Conservation (phyloP, 164 flowering plant genomes). For the Annona cherimola region DNA sequence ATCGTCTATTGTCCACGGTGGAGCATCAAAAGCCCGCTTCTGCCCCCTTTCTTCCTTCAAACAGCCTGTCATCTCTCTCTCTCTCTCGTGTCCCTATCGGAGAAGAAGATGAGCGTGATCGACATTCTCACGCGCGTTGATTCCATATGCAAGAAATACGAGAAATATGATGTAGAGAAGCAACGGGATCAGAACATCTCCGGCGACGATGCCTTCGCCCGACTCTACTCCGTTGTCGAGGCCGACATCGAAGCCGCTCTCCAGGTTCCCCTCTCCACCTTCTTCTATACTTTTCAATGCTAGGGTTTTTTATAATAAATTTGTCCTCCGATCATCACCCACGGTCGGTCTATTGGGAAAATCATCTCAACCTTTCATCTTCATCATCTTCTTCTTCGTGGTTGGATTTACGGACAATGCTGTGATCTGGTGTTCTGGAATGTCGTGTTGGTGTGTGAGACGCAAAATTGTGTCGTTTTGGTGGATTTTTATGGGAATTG, state of each 20-base stretch:
- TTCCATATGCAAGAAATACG: conserved; percentile 80
- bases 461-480: too few relatives aligned
- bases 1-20: too few relatives aligned
- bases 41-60: neutral
- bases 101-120: conserved; percentile 61
- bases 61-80: neutral
- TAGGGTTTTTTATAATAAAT: neutral
- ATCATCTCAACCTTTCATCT: too few relatives aligned
- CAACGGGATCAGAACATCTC: conserved; percentile 56
- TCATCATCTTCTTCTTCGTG: too few relatives aligned
- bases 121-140: conserved; percentile 78
- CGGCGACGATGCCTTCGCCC: conserved; percentile 86
- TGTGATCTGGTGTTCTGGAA: too few relatives aligned
- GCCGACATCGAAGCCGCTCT: conserved; percentile 69
- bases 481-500: too few relatives aligned
- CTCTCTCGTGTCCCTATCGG: neutral
- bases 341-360: neutral
- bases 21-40: too few relatives aligned
- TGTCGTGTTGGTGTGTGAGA: too few relatives aligned
- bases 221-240: conserved; percentile 63
- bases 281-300: neutral
- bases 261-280: conserved; percentile 32
- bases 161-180: conserved; percentile 81
- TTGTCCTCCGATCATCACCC: neutral
- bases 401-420: too few relatives aligned